Conservation (phyloP, 768 basidiomycete genomes). For the Naematelia encephala region DNA sequence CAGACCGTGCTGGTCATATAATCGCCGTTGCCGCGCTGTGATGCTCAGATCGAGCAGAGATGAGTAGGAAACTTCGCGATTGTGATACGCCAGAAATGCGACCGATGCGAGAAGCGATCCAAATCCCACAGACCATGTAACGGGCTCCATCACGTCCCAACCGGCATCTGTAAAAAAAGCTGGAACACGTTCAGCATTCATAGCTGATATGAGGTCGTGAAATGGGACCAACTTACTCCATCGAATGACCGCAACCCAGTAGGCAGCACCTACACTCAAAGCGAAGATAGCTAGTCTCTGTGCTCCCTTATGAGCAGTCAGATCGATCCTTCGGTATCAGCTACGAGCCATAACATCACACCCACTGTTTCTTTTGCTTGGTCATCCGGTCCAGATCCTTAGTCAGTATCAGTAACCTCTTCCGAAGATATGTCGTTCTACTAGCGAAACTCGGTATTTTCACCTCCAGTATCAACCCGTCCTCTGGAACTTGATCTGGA, state of each 20-base stretch:
- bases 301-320: conserved; percentile 60
- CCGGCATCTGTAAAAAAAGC: conserved; percentile 45
- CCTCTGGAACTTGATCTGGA: conserved; percentile 38
- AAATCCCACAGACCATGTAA: conserved; percentile 42
- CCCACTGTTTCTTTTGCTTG: conserved; percentile 57
- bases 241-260: conserved; percentile 65
- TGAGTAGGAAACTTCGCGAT: conserved; percentile 60
- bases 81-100: conserved; percentile 44
- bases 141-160: conserved; percentile 64
- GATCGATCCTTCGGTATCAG: conserved; percentile 52
- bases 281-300: conserved; percentile 61
- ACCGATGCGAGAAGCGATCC: conserved; percentile 28
- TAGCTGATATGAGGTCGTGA: not conserved
- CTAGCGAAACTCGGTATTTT: conserved; percentile 64
- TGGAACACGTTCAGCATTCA: conserved; percentile 3
- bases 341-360: not conserved
- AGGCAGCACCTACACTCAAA: conserved; percentile 60
- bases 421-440: conserved; percentile 61
- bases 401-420: conserved; percentile 55
- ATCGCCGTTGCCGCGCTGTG: conserved; percentile 58
- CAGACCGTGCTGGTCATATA: conserved; percentile 61
- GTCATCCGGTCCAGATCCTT: conserved; percentile 58
- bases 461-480: conserved; percentile 54
- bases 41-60: conserved; percentile 63
- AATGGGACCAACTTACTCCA: conserved; percentile 55